phyloP scores from a whole-genome alignment of 352 stramenopile species.

The Peronospora belbahrii region DNA sequence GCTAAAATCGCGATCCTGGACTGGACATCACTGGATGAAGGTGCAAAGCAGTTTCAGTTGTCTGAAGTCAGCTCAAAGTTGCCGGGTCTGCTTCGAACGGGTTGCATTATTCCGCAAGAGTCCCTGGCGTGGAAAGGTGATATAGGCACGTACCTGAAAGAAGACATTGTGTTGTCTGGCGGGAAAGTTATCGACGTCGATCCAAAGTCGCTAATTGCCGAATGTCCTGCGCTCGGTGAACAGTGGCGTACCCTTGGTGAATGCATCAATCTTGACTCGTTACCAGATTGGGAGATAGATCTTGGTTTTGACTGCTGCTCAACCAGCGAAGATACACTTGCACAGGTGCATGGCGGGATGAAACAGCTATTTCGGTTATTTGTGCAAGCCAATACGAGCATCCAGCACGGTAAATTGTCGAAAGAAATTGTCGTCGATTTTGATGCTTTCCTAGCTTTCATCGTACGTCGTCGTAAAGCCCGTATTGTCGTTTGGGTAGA shows the following conservation, averaged over 20 bases:
- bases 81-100: conserved; percentile 37
- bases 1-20: conserved; percentile 76
- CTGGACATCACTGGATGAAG: conserved; percentile 72
- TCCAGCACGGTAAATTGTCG: conserved; percentile 14
- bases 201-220: conserved; percentile 22
- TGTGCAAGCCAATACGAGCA: conserved; percentile 4
- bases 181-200: conserved; percentile 25
- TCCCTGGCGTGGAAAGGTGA: conserved; percentile 10
- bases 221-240: conserved; percentile 23
- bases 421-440: conserved; percentile 32
- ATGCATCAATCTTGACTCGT: conserved; percentile 14
- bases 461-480: conserved; percentile 47
- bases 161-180: conserved; percentile 15
- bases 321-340: conserved; percentile 8
- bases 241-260: conserved; percentile 29
- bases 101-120: conserved; percentile 26
- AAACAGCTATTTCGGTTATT: conserved; percentile 30
- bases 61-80: conserved; percentile 43
- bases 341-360: conserved; percentile 17
- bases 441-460: conserved; percentile 47
- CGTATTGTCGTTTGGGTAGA: conserved; percentile 39
- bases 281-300: conserved; percentile 45
- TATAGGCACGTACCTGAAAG: conserved; percentile 19
- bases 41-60: conserved; percentile 43
- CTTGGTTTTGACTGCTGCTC: conserved; percentile 29